A percentile compares a stretch with the other conserved stretches of the same genome.
phyloP scores from a whole-genome alignment of 208 protist genomes.

The Leishmania major region DNA sequence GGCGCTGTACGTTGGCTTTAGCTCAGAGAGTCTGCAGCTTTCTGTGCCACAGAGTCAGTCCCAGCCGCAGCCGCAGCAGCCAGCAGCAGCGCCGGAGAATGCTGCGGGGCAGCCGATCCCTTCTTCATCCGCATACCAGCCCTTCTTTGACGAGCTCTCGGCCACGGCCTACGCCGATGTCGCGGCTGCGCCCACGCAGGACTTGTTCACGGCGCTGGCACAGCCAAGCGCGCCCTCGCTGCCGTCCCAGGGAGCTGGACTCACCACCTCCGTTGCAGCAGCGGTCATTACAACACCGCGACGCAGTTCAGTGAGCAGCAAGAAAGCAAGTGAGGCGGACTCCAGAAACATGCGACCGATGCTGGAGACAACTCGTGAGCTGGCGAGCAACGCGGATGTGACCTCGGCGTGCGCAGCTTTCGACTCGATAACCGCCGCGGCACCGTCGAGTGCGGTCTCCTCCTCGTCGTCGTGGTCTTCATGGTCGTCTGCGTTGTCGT shows the following conservation, averaged over 20 bases:
- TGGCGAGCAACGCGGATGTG: neutral
- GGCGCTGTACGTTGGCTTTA: constrained; percentile 28
- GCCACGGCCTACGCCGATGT: neutral
- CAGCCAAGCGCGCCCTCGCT: neutral
- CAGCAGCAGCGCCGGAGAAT: neutral
- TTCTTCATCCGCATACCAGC: neutral
- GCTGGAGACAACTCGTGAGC: neutral
- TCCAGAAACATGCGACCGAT: neutral
- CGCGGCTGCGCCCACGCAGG: constrained; percentile 14
- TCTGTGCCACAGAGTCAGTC: constrained; percentile 1
- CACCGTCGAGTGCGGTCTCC: neutral
- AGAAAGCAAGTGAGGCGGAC: neutral
- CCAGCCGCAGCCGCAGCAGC: neutral
- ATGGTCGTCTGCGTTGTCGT: constrained; percentile 18
- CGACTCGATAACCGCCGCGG: neutral
- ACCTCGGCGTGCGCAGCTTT: neutral
- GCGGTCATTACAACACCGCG: neutral
- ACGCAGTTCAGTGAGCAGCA: neutral
- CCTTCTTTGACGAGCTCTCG: neutral
- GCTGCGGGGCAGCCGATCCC: neutral
- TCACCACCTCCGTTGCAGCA: neutral
- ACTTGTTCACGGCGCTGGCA: constrained; percentile 7
- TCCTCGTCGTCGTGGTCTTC: constrained; percentile 32
- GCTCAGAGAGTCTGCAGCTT: constrained; percentile 29
- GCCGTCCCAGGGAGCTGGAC: neutral